Evolutionary conservation across 2,329 filamentous ascomycete species (phyloP).

Genomic region (Fonsecaea nubica): DNA sequence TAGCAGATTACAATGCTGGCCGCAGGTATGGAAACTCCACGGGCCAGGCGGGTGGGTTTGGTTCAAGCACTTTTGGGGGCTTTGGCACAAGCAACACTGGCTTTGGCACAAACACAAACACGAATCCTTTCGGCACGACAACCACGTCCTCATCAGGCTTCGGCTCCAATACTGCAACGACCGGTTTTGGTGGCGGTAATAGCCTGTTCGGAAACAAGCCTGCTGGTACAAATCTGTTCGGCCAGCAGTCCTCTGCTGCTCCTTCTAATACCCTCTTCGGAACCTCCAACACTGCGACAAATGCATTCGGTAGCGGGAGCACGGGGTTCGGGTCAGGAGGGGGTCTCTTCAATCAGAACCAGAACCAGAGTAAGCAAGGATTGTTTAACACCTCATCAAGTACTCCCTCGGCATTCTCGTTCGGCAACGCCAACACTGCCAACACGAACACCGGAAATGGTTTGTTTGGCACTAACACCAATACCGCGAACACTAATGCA

Average conservation of each 20-base stretch:
- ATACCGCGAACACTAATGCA: conserved; percentile 41
- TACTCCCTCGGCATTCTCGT: conserved; percentile 39
- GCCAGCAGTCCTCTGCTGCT: conserved; percentile 42
- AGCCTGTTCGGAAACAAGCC: conserved; percentile 52
- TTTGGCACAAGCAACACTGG: conserved; percentile 46
- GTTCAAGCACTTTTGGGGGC: conserved; percentile 61
- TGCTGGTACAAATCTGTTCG: conserved; percentile 41
- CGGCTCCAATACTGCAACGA: conserved; percentile 41
- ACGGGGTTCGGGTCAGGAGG: conserved; percentile 55
- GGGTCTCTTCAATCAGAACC: conserved; percentile 53
- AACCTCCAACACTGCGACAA: conserved; percentile 45
- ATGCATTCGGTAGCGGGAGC: conserved; percentile 45
- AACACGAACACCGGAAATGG: conserved; percentile 40
- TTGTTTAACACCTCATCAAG: conserved; percentile 52
- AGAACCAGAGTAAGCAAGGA: conserved; percentile 50
- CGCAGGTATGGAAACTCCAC: conserved; percentile 82
- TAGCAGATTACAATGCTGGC: conserved; percentile 88
- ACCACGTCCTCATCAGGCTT: conserved; percentile 49
- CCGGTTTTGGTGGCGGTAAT: conserved; percentile 55
- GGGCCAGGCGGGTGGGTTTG: conserved; percentile 82
- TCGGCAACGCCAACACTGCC: conserved; percentile 44
- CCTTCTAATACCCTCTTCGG: conserved; percentile 51
- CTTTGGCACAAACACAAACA: conserved; percentile 35
- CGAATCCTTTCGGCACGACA: conserved; percentile 44
- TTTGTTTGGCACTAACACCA: conserved; percentile 33